phyloP scores from a whole-genome alignment of 257 asterid species.

The Solanum lignicaule region DNA sequence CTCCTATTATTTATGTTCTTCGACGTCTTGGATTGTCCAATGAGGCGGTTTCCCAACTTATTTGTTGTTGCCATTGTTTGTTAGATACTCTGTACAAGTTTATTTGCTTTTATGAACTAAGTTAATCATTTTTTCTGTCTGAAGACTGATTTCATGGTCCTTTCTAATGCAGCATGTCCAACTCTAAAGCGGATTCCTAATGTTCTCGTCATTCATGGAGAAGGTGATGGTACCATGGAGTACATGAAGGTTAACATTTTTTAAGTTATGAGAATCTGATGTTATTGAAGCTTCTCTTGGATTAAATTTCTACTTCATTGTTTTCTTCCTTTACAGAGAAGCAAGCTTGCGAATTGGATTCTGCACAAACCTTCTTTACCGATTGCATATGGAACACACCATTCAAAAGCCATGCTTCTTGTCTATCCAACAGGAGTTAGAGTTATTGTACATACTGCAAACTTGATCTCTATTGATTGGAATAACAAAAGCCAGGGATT shows the following conservation, averaged over 20 bases:
- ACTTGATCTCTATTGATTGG: constrained; percentile 89
- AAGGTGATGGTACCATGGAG: constrained; percentile 80
- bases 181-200: constrained; percentile 53
- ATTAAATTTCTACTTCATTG: constrained; percentile 10
- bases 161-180: constrained; percentile 57
- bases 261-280: constrained; percentile 3
- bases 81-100: not conserved
- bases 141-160: not conserved
- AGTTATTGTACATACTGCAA: constrained; percentile 84
- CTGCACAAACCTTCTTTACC: constrained; percentile 98
- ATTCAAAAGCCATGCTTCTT: constrained; percentile 96
- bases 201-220: constrained; percentile 86
- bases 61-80: not conserved
- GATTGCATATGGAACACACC: constrained; percentile 95
- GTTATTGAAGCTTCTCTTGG: constrained; percentile 9
- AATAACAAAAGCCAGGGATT: constrained; percentile 93
- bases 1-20: not conserved
- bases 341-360: constrained; percentile 65
- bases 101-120: not conserved
- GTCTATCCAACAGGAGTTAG: constrained; percentile 88
- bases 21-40: not conserved
- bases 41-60: not conserved
- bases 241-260: constrained; percentile 63
- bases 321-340: constrained; percentile 51
- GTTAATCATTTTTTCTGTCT: not conserved